These are phyloP conservation scores for Phytophthora agathidicida DNA, from an alignment of 352 stramenopile species.

Conservation along the genomic window DNA sequence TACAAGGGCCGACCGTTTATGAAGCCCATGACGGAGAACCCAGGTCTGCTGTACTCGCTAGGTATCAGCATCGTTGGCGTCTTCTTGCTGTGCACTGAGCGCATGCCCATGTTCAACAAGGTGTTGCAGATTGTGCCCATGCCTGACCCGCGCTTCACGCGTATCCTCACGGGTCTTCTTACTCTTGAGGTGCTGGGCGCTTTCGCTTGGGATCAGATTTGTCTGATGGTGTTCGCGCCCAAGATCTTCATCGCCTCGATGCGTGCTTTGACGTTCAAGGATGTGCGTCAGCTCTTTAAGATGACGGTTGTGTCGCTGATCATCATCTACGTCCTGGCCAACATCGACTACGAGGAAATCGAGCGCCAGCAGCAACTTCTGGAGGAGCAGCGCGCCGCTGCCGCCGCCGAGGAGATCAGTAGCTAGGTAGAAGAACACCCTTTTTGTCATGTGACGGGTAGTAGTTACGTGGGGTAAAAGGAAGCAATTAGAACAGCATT, in stretches of 20 bases:
- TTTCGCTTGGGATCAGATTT: slow-evolving; percentile 88
- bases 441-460: slow-evolving; percentile 7
- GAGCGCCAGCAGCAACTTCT: slow-evolving; percentile 86
- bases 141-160: slow-evolving; percentile 85
- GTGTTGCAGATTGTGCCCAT: slow-evolving; percentile 93
- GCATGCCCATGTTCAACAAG: slow-evolving; percentile 93
- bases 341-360: slow-evolving; percentile 92
- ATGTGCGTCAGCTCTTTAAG: slow-evolving; percentile 84
- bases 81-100: slow-evolving; percentile 93
- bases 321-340: slow-evolving; percentile 88
- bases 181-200: slow-evolving; percentile 86
- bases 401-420: slow-evolving; percentile 42
- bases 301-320: slow-evolving; percentile 83
- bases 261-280: slow-evolving; percentile 76
- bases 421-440: slow-evolving; percentile 33
- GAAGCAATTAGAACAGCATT: slow-evolving; percentile 19
- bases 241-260: slow-evolving; percentile 88
- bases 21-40: slow-evolving; percentile 97
- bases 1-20: slow-evolving; percentile 99
- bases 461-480: slow-evolving; percentile 4
- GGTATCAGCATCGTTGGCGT: slow-evolving; percentile 86
- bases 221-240: slow-evolving; percentile 82
- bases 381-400: slow-evolving; percentile 52
- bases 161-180: slow-evolving; percentile 79
- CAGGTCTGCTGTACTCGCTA: slow-evolving; percentile 93